Percentiles rank a stretch among this genome's conserved stretches.
Evolutionary conservation across 1,139 yeast genomes (phyloP).

Genomic region (Sugiyamaella grinbergsii): DNA sequence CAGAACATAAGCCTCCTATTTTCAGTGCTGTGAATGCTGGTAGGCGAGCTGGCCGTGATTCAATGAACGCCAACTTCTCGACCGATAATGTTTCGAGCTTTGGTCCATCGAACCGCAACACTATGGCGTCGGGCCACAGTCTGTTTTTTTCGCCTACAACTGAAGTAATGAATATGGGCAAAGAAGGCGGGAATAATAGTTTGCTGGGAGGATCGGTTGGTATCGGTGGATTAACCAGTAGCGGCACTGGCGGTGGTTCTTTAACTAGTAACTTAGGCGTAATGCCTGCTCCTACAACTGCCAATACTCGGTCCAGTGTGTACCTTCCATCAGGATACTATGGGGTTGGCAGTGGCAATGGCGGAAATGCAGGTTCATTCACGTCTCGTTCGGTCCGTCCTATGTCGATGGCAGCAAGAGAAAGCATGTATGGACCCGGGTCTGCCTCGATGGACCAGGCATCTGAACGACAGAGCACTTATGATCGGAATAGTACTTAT

Average conservation of each 20-base stretch:
- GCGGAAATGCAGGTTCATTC: slow-evolving; percentile 30
- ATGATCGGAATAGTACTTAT: slow-evolving; percentile 10
- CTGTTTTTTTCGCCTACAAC: slow-evolving; percentile 81
- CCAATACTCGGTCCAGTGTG: slow-evolving; percentile 35
- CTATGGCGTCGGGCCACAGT: slow-evolving; percentile 22
- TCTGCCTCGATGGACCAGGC: slow-evolving; percentile 19
- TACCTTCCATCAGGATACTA: slow-evolving; percentile 46
- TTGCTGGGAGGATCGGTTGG: slow-evolving; percentile 19
- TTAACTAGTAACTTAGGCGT: slow-evolving; percentile 29
- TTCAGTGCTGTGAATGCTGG: slow-evolving; percentile 17
- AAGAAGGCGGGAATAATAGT: slow-evolving; percentile 28
- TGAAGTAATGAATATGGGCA: slow-evolving; percentile 58
- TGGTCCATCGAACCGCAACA: slow-evolving; percentile 17
- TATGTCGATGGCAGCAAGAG: slow-evolving; percentile 28
- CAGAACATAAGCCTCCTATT: slow-evolving; percentile 15
- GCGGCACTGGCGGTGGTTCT: slow-evolving; percentile 23
- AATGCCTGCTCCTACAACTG: slow-evolving; percentile 20
- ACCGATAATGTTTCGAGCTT: slow-evolving; percentile 11
- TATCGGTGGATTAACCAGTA: slow-evolving; percentile 14
- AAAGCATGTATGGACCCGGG: slow-evolving; percentile 23
- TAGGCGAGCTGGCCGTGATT: slow-evolving; percentile 5
- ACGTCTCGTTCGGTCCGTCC: slow-evolving; percentile 31
- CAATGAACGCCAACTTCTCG: slow-evolving; percentile 12
- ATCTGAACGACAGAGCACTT: slow-evolving; percentile 14
- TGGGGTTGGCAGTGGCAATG: slow-evolving; percentile 25